Evolutionary conservation across 352 stramenopile genomes (phyloP).

Genomic region (Plasmopara viticola): DNA sequence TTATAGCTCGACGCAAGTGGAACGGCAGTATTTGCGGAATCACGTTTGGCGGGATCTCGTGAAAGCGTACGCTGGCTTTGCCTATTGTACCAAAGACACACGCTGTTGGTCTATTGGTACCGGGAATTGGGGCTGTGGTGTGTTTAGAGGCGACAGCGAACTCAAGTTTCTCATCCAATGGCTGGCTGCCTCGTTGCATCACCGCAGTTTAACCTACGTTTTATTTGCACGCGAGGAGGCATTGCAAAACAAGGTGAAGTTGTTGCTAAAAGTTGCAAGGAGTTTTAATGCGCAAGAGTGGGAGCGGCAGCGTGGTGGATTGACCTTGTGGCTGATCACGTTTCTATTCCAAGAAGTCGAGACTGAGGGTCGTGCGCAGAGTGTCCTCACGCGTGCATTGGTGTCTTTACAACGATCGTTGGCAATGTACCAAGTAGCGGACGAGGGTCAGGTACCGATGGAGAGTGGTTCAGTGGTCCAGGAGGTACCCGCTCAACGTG

Average conservation of each 20-base stretch:
- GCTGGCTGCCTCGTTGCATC: slow-evolving; percentile 54
- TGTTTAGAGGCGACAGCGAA: slow-evolving; percentile 65
- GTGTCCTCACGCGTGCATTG: slow-evolving; percentile 15
- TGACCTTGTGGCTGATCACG: slow-evolving; percentile 20
- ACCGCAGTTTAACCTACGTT: slow-evolving; percentile 51
- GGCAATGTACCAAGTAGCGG: not conserved
- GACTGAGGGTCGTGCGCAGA: slow-evolving; percentile 3
- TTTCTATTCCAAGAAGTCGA: slow-evolving; percentile 26
- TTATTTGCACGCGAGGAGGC: slow-evolving; percentile 42
- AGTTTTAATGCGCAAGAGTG: slow-evolving; percentile 16
- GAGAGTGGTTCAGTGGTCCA: no score
- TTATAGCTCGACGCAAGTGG: slow-evolving; percentile 34
- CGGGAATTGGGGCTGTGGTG: slow-evolving; percentile 80
- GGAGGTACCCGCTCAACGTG: no score
- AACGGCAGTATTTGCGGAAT: slow-evolving; percentile 37
- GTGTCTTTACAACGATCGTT: slow-evolving; percentile 19
- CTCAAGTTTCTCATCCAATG: slow-evolving; percentile 82
- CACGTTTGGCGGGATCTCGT: slow-evolving; percentile 60
- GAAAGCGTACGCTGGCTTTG: slow-evolving; percentile 65
- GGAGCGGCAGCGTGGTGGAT: slow-evolving; percentile 16
- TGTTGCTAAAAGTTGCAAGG: slow-evolving; percentile 18
- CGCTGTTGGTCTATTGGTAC: slow-evolving; percentile 52
- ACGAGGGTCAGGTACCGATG: no score
- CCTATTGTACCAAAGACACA: slow-evolving; percentile 15
- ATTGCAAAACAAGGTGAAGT: slow-evolving; percentile 36